Base-by-base conservation (phyloP, 768 basidiomycete species). In the Hygrophorus russula region DNA sequence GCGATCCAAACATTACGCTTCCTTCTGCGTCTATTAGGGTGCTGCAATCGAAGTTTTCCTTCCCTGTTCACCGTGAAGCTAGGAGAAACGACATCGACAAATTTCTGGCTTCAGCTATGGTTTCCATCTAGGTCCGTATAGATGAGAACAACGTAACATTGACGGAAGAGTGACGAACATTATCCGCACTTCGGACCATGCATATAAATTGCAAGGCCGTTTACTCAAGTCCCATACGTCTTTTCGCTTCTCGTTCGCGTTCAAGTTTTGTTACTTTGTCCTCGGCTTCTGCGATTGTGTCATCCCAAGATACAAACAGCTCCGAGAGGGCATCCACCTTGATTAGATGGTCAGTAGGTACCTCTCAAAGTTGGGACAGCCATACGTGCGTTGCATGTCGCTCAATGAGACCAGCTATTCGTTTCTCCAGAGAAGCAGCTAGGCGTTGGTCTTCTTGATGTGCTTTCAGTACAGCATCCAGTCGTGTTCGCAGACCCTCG, bases 251-350 rank as follows among this genome's bases (percentile, higher is more conserved):
- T 47, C 67, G 69, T 34, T 80, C 76, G 44, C 71, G 71, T 54
- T 88, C 83, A 42, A 85, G 53, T 30, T 61, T 66, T 19, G 61
- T 60, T 5, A 79, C 59, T 41, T 73, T 73, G 43, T 73, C 71
- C 55, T 89, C 86, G 3, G 77, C 71, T 36, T 74, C 76, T n/a
- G 70, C 67, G 8, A 89, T 59, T 0, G 78, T 70, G 45, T 89
- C 84, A 50, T 90, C 85, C 87, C 88, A 91, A 11, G 74, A 74
- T 5, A 91, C 81, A 47, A 91, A 90, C 15, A 90, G 64, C 50
- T 89, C 86, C 10, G 88, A 90, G 1, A 90, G 67, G 1, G 77
- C 74, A 53, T 88, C 87, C 7, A 87, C 78, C 87, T 89, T 24
- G 24, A 24, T 24, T 24, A 24, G 24, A 24, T 3, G 24, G 24